phyloP scores from a whole-genome alignment of 352 stramenopile genomes.

The Phytophthora fragariae region DNA sequence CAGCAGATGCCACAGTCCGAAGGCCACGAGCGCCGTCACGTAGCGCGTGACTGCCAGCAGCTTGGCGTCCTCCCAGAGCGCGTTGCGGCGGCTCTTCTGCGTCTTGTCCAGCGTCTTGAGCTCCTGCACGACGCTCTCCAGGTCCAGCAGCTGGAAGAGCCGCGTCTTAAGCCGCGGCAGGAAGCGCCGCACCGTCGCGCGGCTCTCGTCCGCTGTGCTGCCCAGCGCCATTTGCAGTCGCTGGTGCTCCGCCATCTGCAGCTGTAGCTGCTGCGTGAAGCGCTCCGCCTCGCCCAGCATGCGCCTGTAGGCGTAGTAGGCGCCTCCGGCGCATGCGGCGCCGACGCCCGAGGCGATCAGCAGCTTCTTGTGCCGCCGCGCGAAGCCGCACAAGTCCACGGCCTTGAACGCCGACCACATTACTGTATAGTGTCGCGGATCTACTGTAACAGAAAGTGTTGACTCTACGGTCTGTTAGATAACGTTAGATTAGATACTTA shows the following conservation, averaged over 20 bases:
- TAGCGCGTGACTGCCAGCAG: constrained; percentile 75
- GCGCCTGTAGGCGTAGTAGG: constrained; percentile 73
- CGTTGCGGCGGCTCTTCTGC: constrained; percentile 62
- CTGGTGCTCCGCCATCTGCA: constrained; percentile 81
- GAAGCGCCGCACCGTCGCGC: constrained; percentile 78
- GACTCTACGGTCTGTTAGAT: background rate
- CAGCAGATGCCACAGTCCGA: constrained; percentile 81
- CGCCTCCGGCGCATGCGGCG: constrained; percentile 58
- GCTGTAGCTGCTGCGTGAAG: constrained; percentile 73
- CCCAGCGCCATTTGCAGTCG: constrained; percentile 74
- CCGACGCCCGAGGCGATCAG: constrained; percentile 60
- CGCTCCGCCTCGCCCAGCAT: constrained; percentile 74
- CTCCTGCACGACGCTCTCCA: constrained; percentile 76
- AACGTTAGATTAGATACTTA: background rate
- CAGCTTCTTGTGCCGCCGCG: constrained; percentile 71
- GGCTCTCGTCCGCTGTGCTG: constrained; percentile 80
- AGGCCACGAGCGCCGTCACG: constrained; percentile 75
- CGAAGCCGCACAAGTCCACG: constrained; percentile 62
- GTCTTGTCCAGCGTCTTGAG: constrained; percentile 80
- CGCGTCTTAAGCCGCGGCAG: constrained; percentile 69
- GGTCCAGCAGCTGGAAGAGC: constrained; percentile 67
- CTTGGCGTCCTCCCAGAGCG: constrained; percentile 82
- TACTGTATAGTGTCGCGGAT: background rate
- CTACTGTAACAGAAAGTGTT: background rate
- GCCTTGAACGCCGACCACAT: constrained; percentile 80